A percentile compares a stretch with the other conserved stretches of the same genome.
Evolutionary conservation across 805 yeast species (phyloP).

Genomic region (Starmerella vaccinii): DNA sequence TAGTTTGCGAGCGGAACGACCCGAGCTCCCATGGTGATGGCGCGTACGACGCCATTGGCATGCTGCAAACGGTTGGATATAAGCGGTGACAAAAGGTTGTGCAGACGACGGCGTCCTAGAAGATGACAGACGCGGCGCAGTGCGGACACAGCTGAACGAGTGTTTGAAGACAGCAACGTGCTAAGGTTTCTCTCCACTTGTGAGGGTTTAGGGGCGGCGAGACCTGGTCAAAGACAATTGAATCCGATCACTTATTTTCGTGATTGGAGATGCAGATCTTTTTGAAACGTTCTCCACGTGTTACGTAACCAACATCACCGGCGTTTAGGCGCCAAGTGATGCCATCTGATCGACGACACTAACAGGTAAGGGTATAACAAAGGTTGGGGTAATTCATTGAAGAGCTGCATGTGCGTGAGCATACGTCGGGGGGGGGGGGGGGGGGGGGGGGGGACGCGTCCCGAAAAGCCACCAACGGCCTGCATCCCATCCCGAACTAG

Average conservation of each 20-base stretch:
- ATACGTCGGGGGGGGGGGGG: no score
- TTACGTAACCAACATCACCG: constrained; percentile 1
- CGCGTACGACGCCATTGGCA: constrained; percentile 9
- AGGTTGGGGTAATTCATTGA: not conserved
- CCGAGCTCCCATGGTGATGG: constrained; percentile 6
- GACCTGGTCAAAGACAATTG: not conserved
- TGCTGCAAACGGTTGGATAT: constrained; percentile 2
- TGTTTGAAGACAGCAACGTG: not conserved
- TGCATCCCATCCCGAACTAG: no score
- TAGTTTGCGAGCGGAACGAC: constrained; percentile 1
- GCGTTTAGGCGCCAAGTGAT: constrained; percentile 1
- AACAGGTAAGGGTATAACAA: not conserved
- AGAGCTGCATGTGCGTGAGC: not conserved
- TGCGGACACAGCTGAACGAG: not conserved
- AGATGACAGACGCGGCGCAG: not conserved
- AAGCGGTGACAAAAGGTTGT: not conserved
- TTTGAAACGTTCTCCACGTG: constrained; percentile 2
- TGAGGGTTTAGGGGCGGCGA: not conserved
- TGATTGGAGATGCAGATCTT: constrained; percentile 6
- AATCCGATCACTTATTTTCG: not conserved
- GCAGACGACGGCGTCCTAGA: not conserved
- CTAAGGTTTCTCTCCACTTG: not conserved
- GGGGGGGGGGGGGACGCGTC: no score
- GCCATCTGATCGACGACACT: constrained; percentile 5
- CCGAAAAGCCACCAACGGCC: no score